Evolutionary conservation across 306 rosid genomes (phyloP), one percentile per base, ranked within the genome.

Genomic region (Quercus bicolor): DNA sequence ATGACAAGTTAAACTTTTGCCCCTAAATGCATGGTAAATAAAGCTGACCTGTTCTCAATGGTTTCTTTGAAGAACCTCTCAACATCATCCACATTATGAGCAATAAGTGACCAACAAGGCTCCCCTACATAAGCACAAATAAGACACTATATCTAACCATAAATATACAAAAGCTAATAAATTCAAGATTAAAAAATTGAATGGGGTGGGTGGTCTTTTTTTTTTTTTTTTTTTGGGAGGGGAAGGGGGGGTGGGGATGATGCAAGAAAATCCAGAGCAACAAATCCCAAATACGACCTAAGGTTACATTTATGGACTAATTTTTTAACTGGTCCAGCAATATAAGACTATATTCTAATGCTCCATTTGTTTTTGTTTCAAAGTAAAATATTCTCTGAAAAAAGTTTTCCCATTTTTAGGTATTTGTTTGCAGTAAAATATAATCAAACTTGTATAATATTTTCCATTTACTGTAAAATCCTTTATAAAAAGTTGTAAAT

Each of bases 11-110:
- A 74, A 13, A 64, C 43, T 60, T 23, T 11, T 56, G 65, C 34
- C 72, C 75, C 37, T 19, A 54, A 59, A 29, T 26, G 52, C 75
- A 70, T 16, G 18, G 40, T 15, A 71, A 61, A 79, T 62, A 55
- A 34, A 65, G 81, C 87, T 78, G 59, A 94, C 98, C 97, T 92
- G 74, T 94, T 94, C 77, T 92, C 97, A 20, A 92, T 87, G 73
- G 97, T 91, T 83, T 89, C 93, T 82, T 91, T 94, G 83, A 94
- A 94, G 85, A 91, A 92, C 24, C 75, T 89, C 83, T 91, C 97
- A 53, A 94, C 91, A 31, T 89, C 98, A 83, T 94, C 98, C 75
- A 85, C 90, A 74, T 71, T 89, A 78, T 73, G 88, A 82, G 92
- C 93, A 86, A 89, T 74, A 57, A 86, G 87, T 11, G 97, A 92